A percentile compares a stretch with the other conserved stretches of the same genome.
These are phyloP conservation scores for Neurospora sp. DNA, from an alignment of 495 filamentous ascomycete species.

Conservation along the genomic window DNA sequence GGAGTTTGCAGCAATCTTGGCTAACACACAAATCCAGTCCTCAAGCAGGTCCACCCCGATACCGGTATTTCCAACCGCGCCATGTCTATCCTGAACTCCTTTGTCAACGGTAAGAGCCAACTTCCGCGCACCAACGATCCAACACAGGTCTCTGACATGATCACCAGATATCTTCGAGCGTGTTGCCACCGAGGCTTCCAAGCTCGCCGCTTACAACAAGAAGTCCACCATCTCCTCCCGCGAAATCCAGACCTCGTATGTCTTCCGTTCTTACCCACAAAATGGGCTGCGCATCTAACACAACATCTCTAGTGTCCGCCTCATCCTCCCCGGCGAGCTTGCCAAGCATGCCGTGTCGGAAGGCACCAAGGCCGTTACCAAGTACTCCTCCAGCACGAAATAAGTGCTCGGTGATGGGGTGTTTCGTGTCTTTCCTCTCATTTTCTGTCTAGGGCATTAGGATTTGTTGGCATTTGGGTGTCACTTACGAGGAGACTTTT, in stretches of 20 bases:
- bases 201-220: constrained; percentile 99
- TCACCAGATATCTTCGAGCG: constrained; percentile 94
- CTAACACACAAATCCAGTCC: constrained; percentile 47
- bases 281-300: constrained; percentile 4
- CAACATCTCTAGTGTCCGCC: constrained; percentile 52
- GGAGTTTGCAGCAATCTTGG: background rate
- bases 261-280: constrained; percentile 11
- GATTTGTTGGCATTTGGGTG: constrained; percentile 47
- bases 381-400: constrained; percentile 99
- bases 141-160: constrained; percentile 19
- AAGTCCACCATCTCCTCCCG: constrained; percentile 99
- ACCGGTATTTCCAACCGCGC: constrained; percentile 99
- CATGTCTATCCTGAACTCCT: constrained; percentile 99
- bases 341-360: constrained; percentile 99
- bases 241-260: constrained; percentile 95
- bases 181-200: constrained; percentile 95
- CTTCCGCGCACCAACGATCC: background rate
- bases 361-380: constrained; percentile 99
- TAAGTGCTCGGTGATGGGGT: constrained; percentile 42
- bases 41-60: constrained; percentile 99
- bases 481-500: constrained; percentile 42
- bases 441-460: constrained; percentile 37
- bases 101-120: constrained; percentile 80
- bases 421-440: constrained; percentile 33
- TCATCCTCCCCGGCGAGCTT: constrained; percentile 96